phyloP scores from a whole-genome alignment of 306 rosid species.

The Comarum palustre region DNA sequence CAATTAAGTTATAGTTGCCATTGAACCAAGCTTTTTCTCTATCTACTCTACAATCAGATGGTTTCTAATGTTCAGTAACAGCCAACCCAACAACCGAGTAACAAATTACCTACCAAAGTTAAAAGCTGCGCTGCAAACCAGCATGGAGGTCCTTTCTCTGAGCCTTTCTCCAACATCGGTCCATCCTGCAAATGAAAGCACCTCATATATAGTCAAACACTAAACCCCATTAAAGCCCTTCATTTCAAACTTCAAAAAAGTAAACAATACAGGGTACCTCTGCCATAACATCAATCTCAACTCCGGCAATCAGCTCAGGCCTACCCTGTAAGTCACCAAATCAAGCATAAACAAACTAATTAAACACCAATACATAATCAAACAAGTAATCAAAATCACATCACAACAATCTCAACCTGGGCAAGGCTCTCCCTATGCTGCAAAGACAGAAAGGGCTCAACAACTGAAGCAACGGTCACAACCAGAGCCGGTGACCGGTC shows the following conservation, averaged over 20 bases:
- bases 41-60: neutral
- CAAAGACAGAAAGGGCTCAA: constrained; percentile 78
- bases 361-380: constrained; percentile 8
- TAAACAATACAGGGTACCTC: constrained; percentile 32
- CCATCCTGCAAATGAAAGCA: constrained; percentile 27
- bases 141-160: constrained; percentile 38
- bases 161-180: constrained; percentile 25
- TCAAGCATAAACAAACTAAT: constrained; percentile 21
- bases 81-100: constrained; percentile 17
- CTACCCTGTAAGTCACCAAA: constrained; percentile 55
- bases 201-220: neutral
- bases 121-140: constrained; percentile 66
- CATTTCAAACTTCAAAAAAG: neutral
- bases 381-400: constrained; percentile 8
- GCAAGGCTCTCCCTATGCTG: constrained; percentile 52
- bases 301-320: constrained; percentile 79
- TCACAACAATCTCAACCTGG: constrained; percentile 42
- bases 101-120: constrained; percentile 53
- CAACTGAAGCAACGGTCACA: constrained; percentile 76
- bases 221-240: constrained; percentile 3
- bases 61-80: neutral
- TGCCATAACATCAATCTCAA: constrained; percentile 66
- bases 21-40: neutral
- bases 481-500: constrained; percentile 50
- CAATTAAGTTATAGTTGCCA: neutral